These are phyloP conservation scores for Wallacemonas sp. DNA, from an alignment of 208 protist species.

Conservation along the genomic window DNA sequence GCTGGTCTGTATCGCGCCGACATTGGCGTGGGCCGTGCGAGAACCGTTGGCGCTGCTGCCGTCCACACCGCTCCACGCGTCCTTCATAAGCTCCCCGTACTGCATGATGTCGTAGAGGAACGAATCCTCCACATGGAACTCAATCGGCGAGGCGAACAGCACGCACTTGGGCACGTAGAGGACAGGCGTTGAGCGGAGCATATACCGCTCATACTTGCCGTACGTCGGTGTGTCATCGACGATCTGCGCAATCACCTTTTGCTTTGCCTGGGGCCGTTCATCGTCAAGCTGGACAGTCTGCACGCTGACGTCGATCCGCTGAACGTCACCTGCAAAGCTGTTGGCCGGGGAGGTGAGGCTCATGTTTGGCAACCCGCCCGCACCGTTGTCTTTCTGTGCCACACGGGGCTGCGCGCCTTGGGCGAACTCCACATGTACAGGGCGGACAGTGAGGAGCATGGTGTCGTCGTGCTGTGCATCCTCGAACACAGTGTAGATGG, in stretches of 20 bases:
- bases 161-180: conserved; percentile 43
- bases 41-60: background rate
- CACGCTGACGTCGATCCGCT: conserved; percentile 46
- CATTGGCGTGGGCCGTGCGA: background rate
- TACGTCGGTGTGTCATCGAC: conserved; percentile 30
- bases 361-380: background rate
- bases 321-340: conserved; percentile 31
- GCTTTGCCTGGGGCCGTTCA: conserved; percentile 51
- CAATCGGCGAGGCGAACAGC: conserved; percentile 34
- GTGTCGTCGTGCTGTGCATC: conserved; percentile 22
- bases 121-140: conserved; percentile 74
- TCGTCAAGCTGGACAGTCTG: conserved; percentile 67
- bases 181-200: conserved; percentile 62
- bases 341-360: background rate
- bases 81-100: conserved; percentile 30
- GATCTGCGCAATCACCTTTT: conserved; percentile 62
- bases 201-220: conserved; percentile 41
- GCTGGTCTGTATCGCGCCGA: background rate
- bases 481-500: conserved; percentile 44
- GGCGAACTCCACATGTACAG: conserved; percentile 38
- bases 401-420: conserved; percentile 24
- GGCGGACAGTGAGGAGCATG: conserved; percentile 44
- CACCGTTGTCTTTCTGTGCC: background rate
- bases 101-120: conserved; percentile 55
- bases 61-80: conserved; percentile 22